Evolutionary conservation across 495 filamentous ascomycete genomes (phyloP), one percentile per base, ranked within the genome.

Genomic region (Penicillium bovifimosum): DNA sequence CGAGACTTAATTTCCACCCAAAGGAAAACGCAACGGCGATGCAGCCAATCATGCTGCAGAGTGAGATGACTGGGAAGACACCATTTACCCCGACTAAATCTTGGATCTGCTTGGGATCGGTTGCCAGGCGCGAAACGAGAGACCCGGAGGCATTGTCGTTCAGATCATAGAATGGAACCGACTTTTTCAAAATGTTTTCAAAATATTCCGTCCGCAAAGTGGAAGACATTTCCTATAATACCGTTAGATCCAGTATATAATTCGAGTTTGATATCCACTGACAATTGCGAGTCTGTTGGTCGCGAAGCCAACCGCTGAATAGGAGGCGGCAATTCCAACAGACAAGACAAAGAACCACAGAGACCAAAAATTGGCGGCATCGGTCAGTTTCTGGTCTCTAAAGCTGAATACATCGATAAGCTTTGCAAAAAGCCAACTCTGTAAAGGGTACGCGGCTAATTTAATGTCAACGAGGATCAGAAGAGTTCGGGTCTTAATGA

Each of bases 1-100:
- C 75, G 2, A 86, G 73, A n/a, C n/a, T n/a, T n/a, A n/a, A n/a
- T 54, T 84, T 85, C 82, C 83, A 86, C 5, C 81, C 83, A 44
- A 82, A 70, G 13, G 79, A 63, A 51, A 84, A 79, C 0, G 81
- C 72, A 24, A 85, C 63, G 10, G 76, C 66, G 46, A 83, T 71
- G 8, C 79, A 78, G 1, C 76, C 74, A 31, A 84, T 72, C 50
- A 78, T 73, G 33, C 68, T 80, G 49, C 82, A 71, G 24, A 78
- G 71, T 2, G 64, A 65, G 4, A 70, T 68, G 0, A 72, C 20
- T 7, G 65, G 58, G 26, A 72, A 61, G 6, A 52, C 59, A 10
- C 69, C 63, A n/a, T 56, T 72, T 0, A 54, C n/a, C n/a, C n/a
- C n/a, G n/a, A 0, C 82, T 80, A 0, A 86, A 61, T 86, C 81